Percentiles rank a stretch among this genome's conserved stretches.
Conservation (phyloP, 768 basidiomycete species). For the Suillus alpinus region DNA sequence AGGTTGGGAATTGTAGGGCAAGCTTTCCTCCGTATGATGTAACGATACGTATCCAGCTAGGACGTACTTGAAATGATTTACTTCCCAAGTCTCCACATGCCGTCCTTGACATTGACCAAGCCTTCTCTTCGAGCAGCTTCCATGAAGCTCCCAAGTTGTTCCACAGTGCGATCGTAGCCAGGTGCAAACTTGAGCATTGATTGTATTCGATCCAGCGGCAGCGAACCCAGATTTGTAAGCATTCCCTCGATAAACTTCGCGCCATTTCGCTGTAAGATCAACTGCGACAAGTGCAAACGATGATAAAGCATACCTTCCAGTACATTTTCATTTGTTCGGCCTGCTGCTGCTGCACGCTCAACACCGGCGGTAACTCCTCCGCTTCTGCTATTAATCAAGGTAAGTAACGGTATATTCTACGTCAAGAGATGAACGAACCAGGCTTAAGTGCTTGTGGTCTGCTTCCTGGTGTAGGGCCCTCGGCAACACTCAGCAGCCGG, state of each 20-base stretch:
- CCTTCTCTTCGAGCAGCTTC: conserved; percentile 79
- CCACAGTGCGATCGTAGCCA: conserved; percentile 74
- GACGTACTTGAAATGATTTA: conserved; percentile 2
- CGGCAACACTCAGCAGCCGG: conserved; percentile 60
- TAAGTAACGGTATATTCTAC: neutral
- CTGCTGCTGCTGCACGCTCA: conserved; percentile 68
- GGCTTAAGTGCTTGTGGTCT: conserved; percentile 19
- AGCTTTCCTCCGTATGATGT: neutral
- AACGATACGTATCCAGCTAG: neutral
- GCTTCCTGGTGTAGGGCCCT: conserved; percentile 37
- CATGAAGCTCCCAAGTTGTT: conserved; percentile 78
- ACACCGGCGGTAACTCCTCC: conserved; percentile 46
- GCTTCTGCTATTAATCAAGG: conserved; percentile 32
- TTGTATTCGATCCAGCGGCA: conserved; percentile 83
- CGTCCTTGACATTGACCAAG: conserved; percentile 65
- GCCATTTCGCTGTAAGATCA: conserved; percentile 1
- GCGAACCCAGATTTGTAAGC: conserved; percentile 80
- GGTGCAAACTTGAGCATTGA: conserved; percentile 83
- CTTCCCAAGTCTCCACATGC: conserved; percentile 58
- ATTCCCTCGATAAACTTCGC: conserved; percentile 84
- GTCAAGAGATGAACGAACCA: conserved; percentile 17
- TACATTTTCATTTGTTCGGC: conserved; percentile 84
- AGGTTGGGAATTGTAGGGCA: neutral
- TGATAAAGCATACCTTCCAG: conserved; percentile 64
- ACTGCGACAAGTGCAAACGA: neutral